Evolutionary conservation across 164 flowering plant species (phyloP).

Genomic region (Chloranthus sessilifolius): DNA sequence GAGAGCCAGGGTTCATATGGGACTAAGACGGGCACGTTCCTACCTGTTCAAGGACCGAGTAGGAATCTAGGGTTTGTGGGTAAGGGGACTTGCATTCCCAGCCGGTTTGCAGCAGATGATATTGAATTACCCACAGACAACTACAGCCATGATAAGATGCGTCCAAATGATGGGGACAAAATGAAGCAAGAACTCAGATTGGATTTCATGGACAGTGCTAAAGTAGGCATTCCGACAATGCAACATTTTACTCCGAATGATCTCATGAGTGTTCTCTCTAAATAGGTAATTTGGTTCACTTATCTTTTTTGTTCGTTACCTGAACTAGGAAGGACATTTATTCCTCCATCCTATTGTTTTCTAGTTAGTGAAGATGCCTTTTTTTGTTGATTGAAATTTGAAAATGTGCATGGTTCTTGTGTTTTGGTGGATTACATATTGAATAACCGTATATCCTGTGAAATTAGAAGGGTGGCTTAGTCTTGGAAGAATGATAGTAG

Average conservation of each 20-base stretch:
- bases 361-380: too few species aligned
- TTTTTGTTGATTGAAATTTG: too few species aligned
- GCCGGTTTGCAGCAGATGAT: slow-evolving; percentile 57
- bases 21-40: slow-evolving; percentile 21
- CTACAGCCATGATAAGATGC: slow-evolving; percentile 22
- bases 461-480: too few species aligned
- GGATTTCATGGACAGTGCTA: slow-evolving; percentile 36
- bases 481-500: too few species aligned
- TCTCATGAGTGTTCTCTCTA: slow-evolving; percentile 61
- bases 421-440: too few species aligned
- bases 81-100: slow-evolving; percentile 43
- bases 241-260: slow-evolving; percentile 41
- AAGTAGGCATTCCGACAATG: slow-evolving; percentile 27
- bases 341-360: too few species aligned
- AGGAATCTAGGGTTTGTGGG: slow-evolving; percentile 47
- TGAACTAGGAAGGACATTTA: too few species aligned
- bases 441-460: too few species aligned
- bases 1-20: slow-evolving; percentile 31
- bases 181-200: slow-evolving; percentile 56
- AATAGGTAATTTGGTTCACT: slow-evolving; percentile 38
- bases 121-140: slow-evolving; percentile 31
- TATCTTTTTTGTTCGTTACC: too few species aligned
- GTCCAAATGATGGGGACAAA: slow-evolving; percentile 21
- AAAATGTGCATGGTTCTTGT: too few species aligned
- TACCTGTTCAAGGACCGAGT: slow-evolving; percentile 37